phyloP scores from a whole-genome alignment of 345 rosid genomes.

The Eucalyptus melliodora region DNA sequence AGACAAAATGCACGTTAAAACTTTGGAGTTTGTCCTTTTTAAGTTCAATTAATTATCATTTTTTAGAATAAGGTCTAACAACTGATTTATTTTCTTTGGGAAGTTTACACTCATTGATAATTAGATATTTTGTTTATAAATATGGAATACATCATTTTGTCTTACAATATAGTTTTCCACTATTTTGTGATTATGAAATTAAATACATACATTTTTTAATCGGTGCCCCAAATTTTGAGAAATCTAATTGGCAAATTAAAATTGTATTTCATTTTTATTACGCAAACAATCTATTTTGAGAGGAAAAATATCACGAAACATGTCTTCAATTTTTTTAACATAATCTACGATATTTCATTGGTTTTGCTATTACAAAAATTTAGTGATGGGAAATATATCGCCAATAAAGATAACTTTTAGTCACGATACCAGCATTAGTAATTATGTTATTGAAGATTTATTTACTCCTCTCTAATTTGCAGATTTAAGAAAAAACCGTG shows the following conservation, averaged over 20 bases:
- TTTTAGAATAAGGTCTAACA: neutral
- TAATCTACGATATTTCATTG: neutral
- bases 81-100: neutral
- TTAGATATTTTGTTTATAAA: too few species aligned
- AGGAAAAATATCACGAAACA: neutral
- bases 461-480: neutral
- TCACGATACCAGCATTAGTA: neutral
- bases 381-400: neutral
- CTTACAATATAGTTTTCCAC: neutral
- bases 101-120: neutral
- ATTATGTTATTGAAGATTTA: neutral
- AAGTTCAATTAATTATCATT: neutral
- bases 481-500: too few species aligned
- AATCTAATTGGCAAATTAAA: neutral
- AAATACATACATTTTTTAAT: neutral
- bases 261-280: neutral
- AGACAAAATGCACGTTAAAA: neutral
- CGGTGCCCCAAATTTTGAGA: neutral
- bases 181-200: neutral
- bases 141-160: neutral
- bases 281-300: neutral
- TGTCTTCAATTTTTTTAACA: neutral
- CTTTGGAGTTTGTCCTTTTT: too few species aligned
- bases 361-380: neutral
- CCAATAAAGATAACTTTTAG: neutral